A percentile compares a stretch with the other conserved stretches of the same genome.
These are phyloP conservation scores for Amylocystis lapponica DNA, from an alignment of 768 basidiomycete genomes.

Conservation along the genomic window DNA sequence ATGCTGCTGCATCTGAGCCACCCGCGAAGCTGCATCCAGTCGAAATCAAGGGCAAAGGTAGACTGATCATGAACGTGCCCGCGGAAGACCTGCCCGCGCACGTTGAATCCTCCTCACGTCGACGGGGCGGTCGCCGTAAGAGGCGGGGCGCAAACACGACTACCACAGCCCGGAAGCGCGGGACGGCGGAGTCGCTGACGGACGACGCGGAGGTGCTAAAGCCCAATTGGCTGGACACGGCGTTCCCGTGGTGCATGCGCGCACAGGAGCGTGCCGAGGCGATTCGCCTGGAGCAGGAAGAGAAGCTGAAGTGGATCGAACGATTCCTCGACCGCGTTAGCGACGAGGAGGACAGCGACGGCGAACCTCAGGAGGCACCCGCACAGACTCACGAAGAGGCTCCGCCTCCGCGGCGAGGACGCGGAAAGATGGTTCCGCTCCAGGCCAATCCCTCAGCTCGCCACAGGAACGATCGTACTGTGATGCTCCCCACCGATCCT, in stretches of 20 bases:
- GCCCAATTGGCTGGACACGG: constrained; percentile 75
- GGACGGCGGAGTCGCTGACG: constrained; percentile 8
- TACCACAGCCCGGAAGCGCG: constrained; percentile 9
- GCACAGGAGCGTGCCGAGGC: constrained; percentile 48
- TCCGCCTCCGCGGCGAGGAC: constrained; percentile 34
- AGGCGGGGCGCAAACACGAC: constrained; percentile 25
- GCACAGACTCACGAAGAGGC: constrained; percentile 23
- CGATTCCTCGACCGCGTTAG: constrained; percentile 70
- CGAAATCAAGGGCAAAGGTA: constrained; percentile 61
- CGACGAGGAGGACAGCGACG: constrained; percentile 34
- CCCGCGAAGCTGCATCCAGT: constrained; percentile 51
- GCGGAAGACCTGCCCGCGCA: constrained; percentile 34
- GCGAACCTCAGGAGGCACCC: constrained; percentile 29
- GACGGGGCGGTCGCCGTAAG: constrained; percentile 42
- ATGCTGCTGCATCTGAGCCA: constrained; percentile 22
- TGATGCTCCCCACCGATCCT: constrained; percentile 52
- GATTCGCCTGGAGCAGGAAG: constrained; percentile 49
- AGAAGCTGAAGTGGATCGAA: constrained; percentile 61
- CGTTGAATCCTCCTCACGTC: constrained; percentile 32
- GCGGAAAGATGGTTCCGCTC: constrained; percentile 60
- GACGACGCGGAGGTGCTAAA: constrained; percentile 30
- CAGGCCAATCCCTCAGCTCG: constrained; percentile 32
- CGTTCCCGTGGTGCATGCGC: constrained; percentile 73
- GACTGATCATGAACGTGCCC: constrained; percentile 59
- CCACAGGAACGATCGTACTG: constrained; percentile 10